Percentiles rank a stretch among this genome's conserved stretches.
Evolutionary conservation across 225 moss, liverwort and hornwort species (phyloP).

Genomic region (Anthoceros angustus): DNA sequence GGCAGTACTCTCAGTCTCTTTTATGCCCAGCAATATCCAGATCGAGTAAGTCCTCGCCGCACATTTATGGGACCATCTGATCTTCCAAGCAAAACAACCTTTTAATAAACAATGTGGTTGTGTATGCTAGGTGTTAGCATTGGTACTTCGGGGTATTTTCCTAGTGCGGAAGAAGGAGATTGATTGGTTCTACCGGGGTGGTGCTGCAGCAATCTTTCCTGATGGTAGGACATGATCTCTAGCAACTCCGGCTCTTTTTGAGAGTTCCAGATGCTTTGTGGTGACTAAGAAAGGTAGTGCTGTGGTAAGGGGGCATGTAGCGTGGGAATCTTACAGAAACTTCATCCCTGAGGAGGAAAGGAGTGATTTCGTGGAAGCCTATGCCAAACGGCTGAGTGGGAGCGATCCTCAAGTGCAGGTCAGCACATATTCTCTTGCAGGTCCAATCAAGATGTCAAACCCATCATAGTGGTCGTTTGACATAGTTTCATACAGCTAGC

Average conservation of each 20-base stretch:
- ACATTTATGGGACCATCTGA: not conserved
- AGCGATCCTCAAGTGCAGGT: constrained; percentile 35
- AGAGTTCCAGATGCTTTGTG: not conserved
- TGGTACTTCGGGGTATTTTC: constrained; percentile 81
- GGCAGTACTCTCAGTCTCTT: constrained; percentile 80
- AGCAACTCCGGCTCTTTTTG: not conserved
- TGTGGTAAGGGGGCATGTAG: constrained; percentile 30
- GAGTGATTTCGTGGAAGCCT: constrained; percentile 58
- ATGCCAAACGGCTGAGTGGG: constrained; percentile 75
- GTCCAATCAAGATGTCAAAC: not conserved
- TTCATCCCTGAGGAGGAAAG: constrained; percentile 52
- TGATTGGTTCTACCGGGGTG: constrained; percentile 80
- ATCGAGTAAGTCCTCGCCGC: constrained; percentile 29
- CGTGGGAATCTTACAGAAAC: constrained; percentile 62
- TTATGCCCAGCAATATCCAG: constrained; percentile 66
- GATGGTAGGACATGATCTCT: constrained; percentile 38
- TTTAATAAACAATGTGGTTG: not conserved
- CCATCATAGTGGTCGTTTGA: not conserved
- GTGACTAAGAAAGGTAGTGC: constrained; percentile 2
- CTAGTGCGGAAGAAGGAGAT: constrained; percentile 86
- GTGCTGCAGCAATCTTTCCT: constrained; percentile 67
- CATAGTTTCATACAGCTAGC: constrained; percentile 35
- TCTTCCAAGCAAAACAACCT: not conserved
- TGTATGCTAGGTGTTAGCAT: constrained; percentile 44
- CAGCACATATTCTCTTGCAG: not conserved